phyloP scores from a whole-genome alignment of 495 filamentous ascomycete species.

The Podospora conica region DNA sequence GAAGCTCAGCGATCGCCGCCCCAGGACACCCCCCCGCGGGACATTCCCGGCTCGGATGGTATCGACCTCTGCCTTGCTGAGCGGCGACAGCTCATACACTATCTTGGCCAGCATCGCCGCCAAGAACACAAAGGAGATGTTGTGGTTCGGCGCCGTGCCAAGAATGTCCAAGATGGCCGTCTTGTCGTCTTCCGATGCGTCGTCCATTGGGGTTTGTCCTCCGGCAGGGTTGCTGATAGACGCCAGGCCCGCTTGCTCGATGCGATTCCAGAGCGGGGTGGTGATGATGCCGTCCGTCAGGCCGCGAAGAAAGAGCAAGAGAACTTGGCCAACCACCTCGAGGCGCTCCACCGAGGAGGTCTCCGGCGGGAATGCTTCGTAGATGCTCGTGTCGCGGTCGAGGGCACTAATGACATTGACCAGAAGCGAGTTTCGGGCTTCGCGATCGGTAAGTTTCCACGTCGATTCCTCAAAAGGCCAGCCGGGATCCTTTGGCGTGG shows the following conservation, averaged over 20 bases:
- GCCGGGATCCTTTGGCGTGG: conserved; percentile 47
- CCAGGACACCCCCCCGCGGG: conserved; percentile 18
- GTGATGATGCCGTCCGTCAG: conserved; percentile 73
- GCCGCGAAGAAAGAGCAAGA: conserved; percentile 64
- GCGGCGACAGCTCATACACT: conserved; percentile 41
- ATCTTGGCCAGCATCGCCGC: conserved; percentile 62
- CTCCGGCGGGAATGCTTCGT: conserved; percentile 52
- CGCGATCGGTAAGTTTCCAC: conserved; percentile 28
- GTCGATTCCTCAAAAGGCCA: conserved; percentile 68
- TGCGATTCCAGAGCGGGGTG: conserved; percentile 56
- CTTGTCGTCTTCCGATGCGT: conserved; percentile 56
- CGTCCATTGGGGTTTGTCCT: conserved; percentile 39
- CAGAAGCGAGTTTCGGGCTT: conserved; percentile 23
- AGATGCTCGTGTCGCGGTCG: conserved; percentile 57
- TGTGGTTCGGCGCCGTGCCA: conserved; percentile 63
- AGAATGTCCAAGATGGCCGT: conserved; percentile 67
- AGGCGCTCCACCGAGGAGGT: conserved; percentile 55
- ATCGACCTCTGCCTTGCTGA: conserved; percentile 33
- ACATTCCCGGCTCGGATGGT: conserved; percentile 18
- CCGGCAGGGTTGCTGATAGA: conserved; percentile 26
- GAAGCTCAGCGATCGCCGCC: conserved; percentile 37
- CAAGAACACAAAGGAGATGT: conserved; percentile 79
- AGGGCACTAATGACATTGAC: conserved; percentile 57
- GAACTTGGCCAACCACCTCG: conserved; percentile 60
- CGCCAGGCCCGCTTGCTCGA: conserved; percentile 55